These are phyloP conservation scores for Gonapodya sp. DNA, from an alignment of 192 early-diverging fungal species.

Conservation along the genomic window DNA sequence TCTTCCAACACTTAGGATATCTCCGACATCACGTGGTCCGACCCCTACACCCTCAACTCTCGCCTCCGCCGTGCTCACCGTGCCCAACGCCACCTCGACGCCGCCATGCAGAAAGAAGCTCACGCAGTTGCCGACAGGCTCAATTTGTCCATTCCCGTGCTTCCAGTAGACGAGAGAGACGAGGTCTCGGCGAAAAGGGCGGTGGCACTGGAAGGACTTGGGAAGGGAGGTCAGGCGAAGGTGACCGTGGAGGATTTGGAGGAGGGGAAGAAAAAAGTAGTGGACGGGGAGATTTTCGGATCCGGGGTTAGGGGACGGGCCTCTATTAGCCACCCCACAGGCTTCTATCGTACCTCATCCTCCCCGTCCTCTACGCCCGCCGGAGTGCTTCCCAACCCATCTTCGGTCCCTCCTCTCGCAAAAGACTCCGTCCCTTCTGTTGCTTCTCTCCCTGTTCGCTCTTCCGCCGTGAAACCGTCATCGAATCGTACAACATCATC, in stretches of 20 bases:
- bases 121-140: background rate
- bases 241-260: background rate
- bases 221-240: background rate
- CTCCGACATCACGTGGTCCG: background rate
- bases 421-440: too few relatives aligned
- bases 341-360: too few relatives aligned
- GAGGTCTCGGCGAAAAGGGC: background rate
- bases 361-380: too few relatives aligned
- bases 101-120: background rate
- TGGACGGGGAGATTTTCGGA: background rate
- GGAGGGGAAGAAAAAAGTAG: background rate
- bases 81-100: background rate
- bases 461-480: too few relatives aligned
- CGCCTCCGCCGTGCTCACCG: background rate
- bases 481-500: too few relatives aligned
- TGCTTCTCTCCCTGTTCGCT: too few relatives aligned
- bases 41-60: constrained; percentile 4
- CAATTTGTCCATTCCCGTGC: background rate
- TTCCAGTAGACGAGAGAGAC: background rate
- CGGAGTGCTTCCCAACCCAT: too few relatives aligned
- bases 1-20: too few relatives aligned
- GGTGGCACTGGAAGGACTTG: background rate
- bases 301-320: too few relatives aligned
- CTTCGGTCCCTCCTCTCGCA: too few relatives aligned
- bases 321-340: too few relatives aligned